Percentiles rank a stretch among this genome's conserved stretches.
These are phyloP conservation scores for Penicillium sp. DNA, from an alignment of 2,329 filamentous ascomycete species.

Conservation along the genomic window DNA sequence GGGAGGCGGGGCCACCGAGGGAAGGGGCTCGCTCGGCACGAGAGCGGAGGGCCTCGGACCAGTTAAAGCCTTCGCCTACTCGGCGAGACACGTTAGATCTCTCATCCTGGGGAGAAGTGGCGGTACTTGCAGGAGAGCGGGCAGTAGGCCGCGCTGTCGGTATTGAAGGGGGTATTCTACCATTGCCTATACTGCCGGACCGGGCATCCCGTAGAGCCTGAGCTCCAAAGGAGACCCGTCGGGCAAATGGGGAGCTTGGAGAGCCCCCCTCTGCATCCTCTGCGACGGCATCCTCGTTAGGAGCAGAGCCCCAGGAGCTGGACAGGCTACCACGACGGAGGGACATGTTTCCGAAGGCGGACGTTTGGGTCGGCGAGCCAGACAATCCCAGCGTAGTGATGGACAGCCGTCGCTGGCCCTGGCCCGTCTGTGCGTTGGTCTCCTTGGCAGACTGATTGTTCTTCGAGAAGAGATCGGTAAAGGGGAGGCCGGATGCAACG, in stretches of 20 bases:
- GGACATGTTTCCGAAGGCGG: conserved; percentile 51
- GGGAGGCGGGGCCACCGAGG: conserved; percentile 34
- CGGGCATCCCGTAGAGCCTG: conserved; percentile 73
- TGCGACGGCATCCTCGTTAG: conserved; percentile 47
- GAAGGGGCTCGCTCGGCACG: conserved; percentile 77
- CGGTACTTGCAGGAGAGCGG: conserved; percentile 38
- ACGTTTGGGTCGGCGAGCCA: conserved; percentile 63
- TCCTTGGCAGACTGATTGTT: conserved; percentile 32
- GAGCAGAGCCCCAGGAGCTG: conserved; percentile 53
- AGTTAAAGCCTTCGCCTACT: conserved; percentile 91
- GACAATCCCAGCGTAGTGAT: conserved; percentile 74
- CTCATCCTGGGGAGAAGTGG: conserved; percentile 35
- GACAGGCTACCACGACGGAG: conserved; percentile 68
- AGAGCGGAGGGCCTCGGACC: conserved; percentile 91
- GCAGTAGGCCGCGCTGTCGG: conserved; percentile 23
- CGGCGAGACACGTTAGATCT: conserved; percentile 46
- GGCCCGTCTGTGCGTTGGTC: conserved; percentile 46
- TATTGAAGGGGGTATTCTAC: conserved; percentile 54
- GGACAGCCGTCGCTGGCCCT: conserved; percentile 63
- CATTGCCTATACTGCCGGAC: conserved; percentile 62
- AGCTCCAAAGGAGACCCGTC: conserved; percentile 87
- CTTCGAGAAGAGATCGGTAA: conserved; percentile 43
- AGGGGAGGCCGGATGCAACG: conserved; percentile 41
- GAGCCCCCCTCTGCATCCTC: conserved; percentile 71
- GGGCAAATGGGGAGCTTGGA: conserved; percentile 67